Percentiles rank a stretch among this genome's conserved stretches.
phyloP scores from a whole-genome alignment of 768 basidiomycete genomes.

The Neoboletus brunneissimus region DNA sequence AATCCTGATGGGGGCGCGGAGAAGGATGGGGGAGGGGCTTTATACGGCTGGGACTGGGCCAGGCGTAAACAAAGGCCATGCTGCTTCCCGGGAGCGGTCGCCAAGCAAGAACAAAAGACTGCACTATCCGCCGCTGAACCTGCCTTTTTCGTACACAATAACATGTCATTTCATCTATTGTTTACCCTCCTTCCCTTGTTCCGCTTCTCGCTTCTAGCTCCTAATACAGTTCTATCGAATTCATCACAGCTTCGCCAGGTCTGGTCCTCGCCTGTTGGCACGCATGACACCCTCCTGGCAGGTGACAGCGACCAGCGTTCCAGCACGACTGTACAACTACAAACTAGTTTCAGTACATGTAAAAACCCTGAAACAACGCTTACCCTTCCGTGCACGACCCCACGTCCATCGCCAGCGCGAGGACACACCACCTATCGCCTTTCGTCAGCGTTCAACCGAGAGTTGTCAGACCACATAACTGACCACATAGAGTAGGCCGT shows the following conservation, averaged over 20 bases:
- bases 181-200: conserved; percentile 15
- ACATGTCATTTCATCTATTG: conserved; percentile 19
- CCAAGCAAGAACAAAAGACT: conserved; percentile 35
- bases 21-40: conserved; percentile 12
- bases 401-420: conserved; percentile 61
- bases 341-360: conserved; percentile 8
- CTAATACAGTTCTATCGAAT: conserved; percentile 11
- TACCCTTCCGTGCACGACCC: conserved; percentile 69
- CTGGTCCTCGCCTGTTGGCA: conserved; percentile 48
- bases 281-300: conserved; percentile 81
- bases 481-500: conserved; percentile 80
- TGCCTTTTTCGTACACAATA: conserved; percentile 35
- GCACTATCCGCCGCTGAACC: conserved; percentile 1
- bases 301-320: conserved; percentile 68
- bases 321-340: conserved; percentile 68
- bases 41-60: conserved; percentile 22
- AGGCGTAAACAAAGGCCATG: conserved; percentile 10
- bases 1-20: conserved; percentile 27
- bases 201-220: conserved; percentile 16
- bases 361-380: conserved; percentile 21
- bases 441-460: background rate
- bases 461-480: conserved; percentile 19
- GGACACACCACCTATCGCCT: conserved; percentile 57
- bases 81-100: conserved; percentile 20
- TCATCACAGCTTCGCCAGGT: conserved; percentile 23